phyloP scores from a whole-genome alignment of 1,284 basidiomycete genomes.

The Rhodofomes roseus region DNA sequence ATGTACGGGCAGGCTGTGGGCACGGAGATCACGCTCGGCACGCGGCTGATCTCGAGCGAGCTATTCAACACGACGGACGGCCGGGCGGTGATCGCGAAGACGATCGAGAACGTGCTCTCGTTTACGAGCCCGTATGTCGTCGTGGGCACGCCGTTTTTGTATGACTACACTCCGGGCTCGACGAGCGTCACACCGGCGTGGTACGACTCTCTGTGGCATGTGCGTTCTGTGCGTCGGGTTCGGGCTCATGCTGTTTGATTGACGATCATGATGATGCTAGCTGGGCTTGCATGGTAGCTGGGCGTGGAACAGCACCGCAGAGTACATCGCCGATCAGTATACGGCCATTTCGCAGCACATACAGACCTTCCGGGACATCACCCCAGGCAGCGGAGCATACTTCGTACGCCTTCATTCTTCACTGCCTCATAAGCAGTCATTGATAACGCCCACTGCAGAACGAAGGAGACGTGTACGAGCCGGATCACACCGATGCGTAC shows the following conservation, averaged over 20 bases:
- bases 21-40: constrained; percentile 25
- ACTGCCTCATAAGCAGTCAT: not conserved
- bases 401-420: constrained; percentile 31
- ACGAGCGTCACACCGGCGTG: constrained; percentile 48
- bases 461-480: constrained; percentile 55
- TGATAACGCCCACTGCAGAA: constrained; percentile 33
- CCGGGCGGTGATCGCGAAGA: constrained; percentile 20
- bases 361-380: constrained; percentile 40
- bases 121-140: constrained; percentile 28
- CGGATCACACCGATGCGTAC: constrained; percentile 46
- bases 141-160: constrained; percentile 37
- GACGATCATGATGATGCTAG: constrained; percentile 11
- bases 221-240: constrained; percentile 23
- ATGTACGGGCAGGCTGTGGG: constrained; percentile 20
- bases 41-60: constrained; percentile 27
- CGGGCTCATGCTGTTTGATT: not conserved
- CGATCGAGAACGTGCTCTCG: constrained; percentile 24
- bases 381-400: constrained; percentile 48
- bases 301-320: constrained; percentile 40
- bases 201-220: constrained; percentile 45
- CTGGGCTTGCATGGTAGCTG: constrained; percentile 23
- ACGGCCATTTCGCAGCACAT: constrained; percentile 31
- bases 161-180: constrained; percentile 35
- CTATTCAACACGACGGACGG: constrained; percentile 26
- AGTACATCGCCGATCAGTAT: constrained; percentile 35